phyloP scores from a whole-genome alignment of 176 grass and related monocot genomes.

The Avena insularis region DNA sequence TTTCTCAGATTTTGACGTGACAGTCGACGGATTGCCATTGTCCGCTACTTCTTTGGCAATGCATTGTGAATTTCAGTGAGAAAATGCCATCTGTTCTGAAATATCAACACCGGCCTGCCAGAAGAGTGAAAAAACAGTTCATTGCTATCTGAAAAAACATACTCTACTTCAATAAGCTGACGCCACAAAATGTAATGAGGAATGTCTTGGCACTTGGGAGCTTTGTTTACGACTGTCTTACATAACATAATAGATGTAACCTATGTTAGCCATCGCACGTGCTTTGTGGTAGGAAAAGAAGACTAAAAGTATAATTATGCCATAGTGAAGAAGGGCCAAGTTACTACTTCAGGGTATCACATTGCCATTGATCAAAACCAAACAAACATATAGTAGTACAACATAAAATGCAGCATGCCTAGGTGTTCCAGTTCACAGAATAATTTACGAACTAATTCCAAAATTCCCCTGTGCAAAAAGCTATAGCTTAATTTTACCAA shows the following conservation, averaged over 20 bases:
- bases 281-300: not conserved
- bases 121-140: not conserved
- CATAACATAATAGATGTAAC: not conserved
- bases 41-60: not conserved
- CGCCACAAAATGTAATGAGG: not conserved
- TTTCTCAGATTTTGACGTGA: conserved; percentile 47
- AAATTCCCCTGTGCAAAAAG: too few species aligned
- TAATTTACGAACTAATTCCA: too few species aligned
- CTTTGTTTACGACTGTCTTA: not conserved
- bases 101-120: not conserved
- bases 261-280: not conserved
- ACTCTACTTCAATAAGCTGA: not conserved
- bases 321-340: too few species aligned
- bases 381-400: too few species aligned
- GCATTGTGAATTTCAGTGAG: not conserved
- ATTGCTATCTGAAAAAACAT: not conserved
- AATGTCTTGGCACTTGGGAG: too few species aligned
- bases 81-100: not conserved
- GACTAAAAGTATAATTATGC: not conserved
- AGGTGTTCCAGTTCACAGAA: too few species aligned
- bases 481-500: too few species aligned
- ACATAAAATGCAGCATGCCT: too few species aligned
- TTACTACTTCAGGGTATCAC: too few species aligned
- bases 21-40: conserved; percentile 53
- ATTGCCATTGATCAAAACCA: too few species aligned